Conservation (phyloP, 352 stramenopile genomes). For the Hyaloperonospora brassicae region DNA sequence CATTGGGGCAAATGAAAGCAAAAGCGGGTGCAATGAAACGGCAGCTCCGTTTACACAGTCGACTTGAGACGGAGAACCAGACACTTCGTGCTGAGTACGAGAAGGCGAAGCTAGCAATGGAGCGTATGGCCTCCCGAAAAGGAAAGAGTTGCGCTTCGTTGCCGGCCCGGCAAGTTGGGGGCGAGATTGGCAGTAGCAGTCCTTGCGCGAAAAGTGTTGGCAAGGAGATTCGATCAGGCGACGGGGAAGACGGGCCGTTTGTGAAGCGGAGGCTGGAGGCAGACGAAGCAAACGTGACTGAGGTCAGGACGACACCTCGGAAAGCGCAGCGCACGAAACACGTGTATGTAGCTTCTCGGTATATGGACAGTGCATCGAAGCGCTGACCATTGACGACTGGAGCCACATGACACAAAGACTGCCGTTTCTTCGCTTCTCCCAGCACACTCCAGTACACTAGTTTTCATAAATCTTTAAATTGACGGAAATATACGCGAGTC, state of each 20-base stretch:
- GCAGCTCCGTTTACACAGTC: slow-evolving; percentile 31
- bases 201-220: slow-evolving; percentile 15
- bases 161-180: slow-evolving; percentile 5
- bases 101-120: slow-evolving; percentile 55
- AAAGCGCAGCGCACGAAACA: slow-evolving; percentile 31
- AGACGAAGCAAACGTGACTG: slow-evolving; percentile 7
- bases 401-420: slow-evolving; percentile 9
- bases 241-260: neutral
- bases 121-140: slow-evolving; percentile 40
- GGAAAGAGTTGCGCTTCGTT: slow-evolving; percentile 15
- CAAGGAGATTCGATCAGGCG: slow-evolving; percentile 9
- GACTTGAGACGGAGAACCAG: slow-evolving; percentile 42
- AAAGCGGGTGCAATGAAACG: slow-evolving; percentile 31
- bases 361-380: slow-evolving; percentile 33
- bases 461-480: slow-evolving; percentile 20
- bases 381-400: slow-evolving; percentile 11
- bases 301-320: slow-evolving; percentile 18
- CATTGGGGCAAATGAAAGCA: slow-evolving; percentile 23
- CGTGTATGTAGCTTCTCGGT: slow-evolving; percentile 41
- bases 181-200: slow-evolving; percentile 8
- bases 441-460: slow-evolving; percentile 15
- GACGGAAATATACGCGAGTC: slow-evolving; percentile 11
- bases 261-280: slow-evolving; percentile 18
- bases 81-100: slow-evolving; percentile 54
- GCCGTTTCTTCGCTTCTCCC: slow-evolving; percentile 13